Conservation (phyloP, 305 asterid species). For the Petunia hybrid region DNA sequence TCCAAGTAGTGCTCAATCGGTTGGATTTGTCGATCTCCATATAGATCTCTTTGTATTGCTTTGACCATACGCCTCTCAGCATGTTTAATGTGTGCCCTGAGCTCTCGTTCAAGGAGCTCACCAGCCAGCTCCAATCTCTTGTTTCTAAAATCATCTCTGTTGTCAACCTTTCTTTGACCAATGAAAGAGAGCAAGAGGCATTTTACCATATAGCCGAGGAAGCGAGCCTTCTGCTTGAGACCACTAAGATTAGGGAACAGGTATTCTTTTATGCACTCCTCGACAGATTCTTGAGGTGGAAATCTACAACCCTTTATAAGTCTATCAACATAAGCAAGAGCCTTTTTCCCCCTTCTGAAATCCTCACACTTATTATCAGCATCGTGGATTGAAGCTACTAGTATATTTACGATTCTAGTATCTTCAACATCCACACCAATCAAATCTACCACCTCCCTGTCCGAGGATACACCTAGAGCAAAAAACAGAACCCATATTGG, state of each 20-base stretch:
- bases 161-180: constrained; percentile 80
- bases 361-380: constrained; percentile 73
- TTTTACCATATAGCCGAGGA: constrained; percentile 90
- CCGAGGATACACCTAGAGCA: constrained; percentile 82
- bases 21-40: constrained; percentile 67
- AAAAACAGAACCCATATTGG: constrained; percentile 92
- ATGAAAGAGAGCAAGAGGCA: constrained; percentile 78
- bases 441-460: constrained; percentile 69
- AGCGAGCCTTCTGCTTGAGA: constrained; percentile 73
- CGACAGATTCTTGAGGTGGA: constrained; percentile 83
- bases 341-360: constrained; percentile 63
- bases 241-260: constrained; percentile 72
- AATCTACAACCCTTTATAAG: constrained; percentile 60
- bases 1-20: constrained; percentile 72
- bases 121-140: constrained; percentile 95
- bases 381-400: constrained; percentile 72
- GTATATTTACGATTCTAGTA: constrained; percentile 59
- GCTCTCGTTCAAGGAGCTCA: constrained; percentile 85
- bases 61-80: constrained; percentile 81
- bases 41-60: constrained; percentile 81
- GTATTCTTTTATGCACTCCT: constrained; percentile 62
- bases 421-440: constrained; percentile 66
- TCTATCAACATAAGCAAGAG: constrained; percentile 53
- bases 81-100: constrained; percentile 85
- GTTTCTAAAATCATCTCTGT: constrained; percentile 88